Evolutionary conservation across 164 flowering plant genomes (phyloP).

Genomic region (Tinospora cordifolia): DNA sequence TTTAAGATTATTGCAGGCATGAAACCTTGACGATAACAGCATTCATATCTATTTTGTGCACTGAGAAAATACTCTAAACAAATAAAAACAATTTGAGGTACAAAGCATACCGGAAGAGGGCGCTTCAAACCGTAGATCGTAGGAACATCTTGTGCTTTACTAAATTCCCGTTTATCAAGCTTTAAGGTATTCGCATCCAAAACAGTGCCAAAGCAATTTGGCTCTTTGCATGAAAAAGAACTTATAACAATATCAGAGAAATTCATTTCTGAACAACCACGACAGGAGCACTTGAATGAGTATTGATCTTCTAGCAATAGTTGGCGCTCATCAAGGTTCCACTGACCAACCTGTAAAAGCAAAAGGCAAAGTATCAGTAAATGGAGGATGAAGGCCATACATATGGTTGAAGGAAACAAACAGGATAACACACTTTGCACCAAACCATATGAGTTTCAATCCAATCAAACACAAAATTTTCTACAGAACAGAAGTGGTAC

Average conservation of each 20-base stretch:
- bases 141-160: conserved; percentile 15
- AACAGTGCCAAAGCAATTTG: conserved; percentile 60
- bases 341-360: conserved; percentile 68
- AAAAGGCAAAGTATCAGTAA: not conserved
- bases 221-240: conserved; percentile 54
- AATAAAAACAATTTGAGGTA: not conserved
- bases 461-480: not conserved
- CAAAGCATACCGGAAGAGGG: conserved; percentile 34
- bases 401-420: no score
- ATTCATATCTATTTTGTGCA: not conserved
- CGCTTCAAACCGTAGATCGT: conserved; percentile 15
- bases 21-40: not conserved
- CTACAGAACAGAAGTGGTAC: not conserved
- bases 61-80: not conserved
- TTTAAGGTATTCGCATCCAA: conserved; percentile 25
- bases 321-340: conserved; percentile 50
- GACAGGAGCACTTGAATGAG: conserved; percentile 64
- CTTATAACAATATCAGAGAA: conserved; percentile 61
- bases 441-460: not conserved
- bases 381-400: not conserved
- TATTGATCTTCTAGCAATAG: conserved; percentile 54
- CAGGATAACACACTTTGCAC: not conserved
- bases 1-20: not conserved
- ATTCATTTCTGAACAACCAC: conserved; percentile 58
- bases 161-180: conserved; percentile 28